A percentile compares a stretch with the other conserved stretches of the same genome.
Conservation (phyloP, 2,329 filamentous ascomycete genomes). For the Xylariaceae sp. region DNA sequence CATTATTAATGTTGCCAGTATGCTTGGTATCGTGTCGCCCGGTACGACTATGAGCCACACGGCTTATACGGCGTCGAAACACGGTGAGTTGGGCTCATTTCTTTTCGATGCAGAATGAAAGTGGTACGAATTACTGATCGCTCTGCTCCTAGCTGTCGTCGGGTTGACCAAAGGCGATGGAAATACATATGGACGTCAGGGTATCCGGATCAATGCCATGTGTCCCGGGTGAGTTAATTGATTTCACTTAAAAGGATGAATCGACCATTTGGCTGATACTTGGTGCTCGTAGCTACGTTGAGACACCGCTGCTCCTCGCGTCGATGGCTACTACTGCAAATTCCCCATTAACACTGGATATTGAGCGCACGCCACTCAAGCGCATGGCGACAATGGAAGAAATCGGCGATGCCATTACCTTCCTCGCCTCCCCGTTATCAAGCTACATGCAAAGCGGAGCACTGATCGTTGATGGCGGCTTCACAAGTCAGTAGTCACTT, state of each 20-base stretch:
- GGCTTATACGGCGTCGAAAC: conserved; percentile 50
- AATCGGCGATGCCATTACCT: conserved; percentile 49
- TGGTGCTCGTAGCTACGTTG: conserved; percentile 33
- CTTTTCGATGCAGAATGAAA: conserved; percentile 21
- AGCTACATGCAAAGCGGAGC: conserved; percentile 49
- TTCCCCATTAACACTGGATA: conserved; percentile 36
- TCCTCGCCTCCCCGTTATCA: conserved; percentile 48
- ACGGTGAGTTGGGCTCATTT: background rate
- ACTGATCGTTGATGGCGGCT: conserved; percentile 46
- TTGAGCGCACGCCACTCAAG: conserved; percentile 44
- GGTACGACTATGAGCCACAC: conserved; percentile 35
- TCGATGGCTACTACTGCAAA: conserved; percentile 22
- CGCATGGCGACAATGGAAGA: conserved; percentile 47
- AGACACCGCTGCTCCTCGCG: conserved; percentile 36
- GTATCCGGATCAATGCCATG: conserved; percentile 59
- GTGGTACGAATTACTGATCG: background rate
- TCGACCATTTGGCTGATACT: background rate
- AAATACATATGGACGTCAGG: conserved; percentile 45
- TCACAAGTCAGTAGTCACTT: conserved; percentile 18
- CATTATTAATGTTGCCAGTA: conserved; percentile 53
- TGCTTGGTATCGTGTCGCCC: conserved; percentile 46
- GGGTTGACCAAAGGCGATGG: conserved; percentile 53
- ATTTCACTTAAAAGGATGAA: background rate
- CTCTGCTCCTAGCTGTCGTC: conserved; percentile 36
- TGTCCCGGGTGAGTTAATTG: conserved; percentile 43